Evolutionary conservation across 306 rosid genomes (phyloP).

Genomic region (Delonix regia): DNA sequence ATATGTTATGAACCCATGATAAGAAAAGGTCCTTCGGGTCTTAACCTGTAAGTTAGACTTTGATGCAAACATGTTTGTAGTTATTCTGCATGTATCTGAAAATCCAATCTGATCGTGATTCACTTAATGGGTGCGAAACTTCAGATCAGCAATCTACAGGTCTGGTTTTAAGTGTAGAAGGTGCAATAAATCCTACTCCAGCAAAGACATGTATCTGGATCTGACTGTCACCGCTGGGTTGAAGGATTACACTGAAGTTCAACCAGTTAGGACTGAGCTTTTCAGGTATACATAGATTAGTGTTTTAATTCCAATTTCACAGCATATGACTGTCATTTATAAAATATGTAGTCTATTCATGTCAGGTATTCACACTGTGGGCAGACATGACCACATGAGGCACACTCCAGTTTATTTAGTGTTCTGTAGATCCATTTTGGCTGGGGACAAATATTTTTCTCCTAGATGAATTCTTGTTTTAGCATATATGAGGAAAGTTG

Average conservation of each 20-base stretch:
- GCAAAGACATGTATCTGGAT: slow-evolving; percentile 81
- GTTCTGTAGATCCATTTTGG: slow-evolving; percentile 13
- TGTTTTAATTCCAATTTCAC: background rate
- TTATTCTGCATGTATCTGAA: slow-evolving; percentile 5
- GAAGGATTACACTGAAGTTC: slow-evolving; percentile 73
- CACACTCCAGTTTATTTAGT: background rate
- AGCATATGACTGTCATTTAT: background rate
- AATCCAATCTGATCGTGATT: slow-evolving; percentile 2
- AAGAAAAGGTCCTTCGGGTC: slow-evolving; percentile 87
- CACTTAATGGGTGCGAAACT: slow-evolving; percentile 26
- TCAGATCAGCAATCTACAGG: slow-evolving; percentile 89
- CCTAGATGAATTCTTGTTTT: slow-evolving; percentile 1
- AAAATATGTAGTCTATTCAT: background rate
- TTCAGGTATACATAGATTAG: slow-evolving; percentile 56
- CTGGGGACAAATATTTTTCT: background rate
- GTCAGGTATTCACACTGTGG: slow-evolving; percentile 18
- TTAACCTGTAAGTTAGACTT: slow-evolving; percentile 72
- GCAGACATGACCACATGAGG: slow-evolving; percentile 6
- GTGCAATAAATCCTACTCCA: slow-evolving; percentile 82
- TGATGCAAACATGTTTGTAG: slow-evolving; percentile 7
- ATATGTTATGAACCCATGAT: slow-evolving; percentile 84
- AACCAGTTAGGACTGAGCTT: slow-evolving; percentile 69
- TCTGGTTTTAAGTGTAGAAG: slow-evolving; percentile 82
- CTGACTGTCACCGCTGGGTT: slow-evolving; percentile 77
- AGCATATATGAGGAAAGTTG: slow-evolving; percentile 9